These are phyloP conservation scores for Albizia julibrissin DNA, from an alignment of 306 rosid genomes.

Conservation along the genomic window DNA sequence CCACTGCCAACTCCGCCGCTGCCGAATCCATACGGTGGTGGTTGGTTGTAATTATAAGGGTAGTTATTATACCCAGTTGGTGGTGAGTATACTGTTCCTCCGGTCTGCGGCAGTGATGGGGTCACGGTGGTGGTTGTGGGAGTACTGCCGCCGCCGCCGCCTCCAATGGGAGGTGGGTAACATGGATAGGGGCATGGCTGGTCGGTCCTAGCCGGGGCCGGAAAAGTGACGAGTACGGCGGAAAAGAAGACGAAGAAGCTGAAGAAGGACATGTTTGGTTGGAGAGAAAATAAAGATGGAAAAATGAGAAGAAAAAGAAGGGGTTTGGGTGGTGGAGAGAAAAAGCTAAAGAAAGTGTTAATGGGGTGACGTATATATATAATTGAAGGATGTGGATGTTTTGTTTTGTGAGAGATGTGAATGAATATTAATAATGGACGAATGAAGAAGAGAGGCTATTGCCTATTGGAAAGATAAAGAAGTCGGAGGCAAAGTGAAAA, in stretches of 20 bases:
- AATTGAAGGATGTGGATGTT: slow-evolving; percentile 31
- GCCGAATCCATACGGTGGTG: slow-evolving; percentile 42
- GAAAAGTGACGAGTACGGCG: slow-evolving; percentile 42
- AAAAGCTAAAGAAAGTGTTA: background rate
- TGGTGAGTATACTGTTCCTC: slow-evolving; percentile 46
- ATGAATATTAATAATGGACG: background rate
- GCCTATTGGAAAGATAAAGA: slow-evolving; percentile 14
- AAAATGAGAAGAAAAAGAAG: background rate
- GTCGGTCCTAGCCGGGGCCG: slow-evolving; percentile 44
- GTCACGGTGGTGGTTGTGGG: slow-evolving; percentile 45
- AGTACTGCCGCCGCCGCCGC: slow-evolving; percentile 20
- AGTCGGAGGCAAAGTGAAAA: slow-evolving; percentile 19
- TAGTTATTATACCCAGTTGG: slow-evolving; percentile 46
- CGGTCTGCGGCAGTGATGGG: slow-evolving; percentile 50
- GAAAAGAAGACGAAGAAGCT: slow-evolving; percentile 35
- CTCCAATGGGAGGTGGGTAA: slow-evolving; percentile 81
- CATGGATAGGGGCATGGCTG: slow-evolving; percentile 76
- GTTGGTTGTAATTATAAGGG: slow-evolving; percentile 54
- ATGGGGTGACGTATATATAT: slow-evolving; percentile 24
- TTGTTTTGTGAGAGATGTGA: slow-evolving; percentile 6
- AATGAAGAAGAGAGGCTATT: background rate
- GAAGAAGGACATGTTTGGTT: slow-evolving; percentile 30
- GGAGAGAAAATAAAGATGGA: slow-evolving; percentile 10
- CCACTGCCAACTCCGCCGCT: background rate
- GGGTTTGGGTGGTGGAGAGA: background rate